Conservation (phyloP, 2,329 filamentous ascomycete species). For the Phyllosticta citrichinensis region DNA sequence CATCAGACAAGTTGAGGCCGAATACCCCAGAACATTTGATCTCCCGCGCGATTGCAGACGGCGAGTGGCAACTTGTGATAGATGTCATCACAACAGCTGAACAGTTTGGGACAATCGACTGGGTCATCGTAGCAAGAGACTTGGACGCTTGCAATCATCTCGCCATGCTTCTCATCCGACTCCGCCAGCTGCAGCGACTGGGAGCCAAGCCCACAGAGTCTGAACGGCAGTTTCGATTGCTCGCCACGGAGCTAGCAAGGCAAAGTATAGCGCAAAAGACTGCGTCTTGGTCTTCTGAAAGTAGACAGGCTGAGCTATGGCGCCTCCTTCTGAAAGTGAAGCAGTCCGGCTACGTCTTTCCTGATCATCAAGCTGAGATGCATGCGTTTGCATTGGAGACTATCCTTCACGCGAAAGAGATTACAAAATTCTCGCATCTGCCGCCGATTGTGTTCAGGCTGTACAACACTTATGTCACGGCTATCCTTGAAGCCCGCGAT, state of each 20-base stretch:
- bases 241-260: background rate
- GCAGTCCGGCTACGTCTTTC: background rate
- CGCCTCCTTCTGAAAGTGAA: conserved; percentile 1
- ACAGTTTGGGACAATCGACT: background rate
- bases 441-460: background rate
- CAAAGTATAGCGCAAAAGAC: background rate
- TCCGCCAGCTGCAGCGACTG: background rate
- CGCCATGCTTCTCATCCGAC: background rate
- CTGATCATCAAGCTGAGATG: background rate
- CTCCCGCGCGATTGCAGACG: conserved; percentile 21
- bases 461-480: background rate
- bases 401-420: background rate
- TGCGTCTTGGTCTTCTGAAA: background rate
- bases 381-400: background rate
- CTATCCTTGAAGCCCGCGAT: background rate
- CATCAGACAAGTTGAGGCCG: background rate
- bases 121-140: background rate
- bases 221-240: background rate
- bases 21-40: conserved; percentile 20
- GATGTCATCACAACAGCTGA: conserved; percentile 11
- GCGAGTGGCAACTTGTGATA: conserved; percentile 25
- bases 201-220: background rate
- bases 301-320: background rate
- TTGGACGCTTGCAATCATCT: background rate
- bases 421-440: background rate